phyloP scores from a whole-genome alignment of 2,329 filamentous ascomycete species.

The Ophiocordyceps camponoti-floridani region DNA sequence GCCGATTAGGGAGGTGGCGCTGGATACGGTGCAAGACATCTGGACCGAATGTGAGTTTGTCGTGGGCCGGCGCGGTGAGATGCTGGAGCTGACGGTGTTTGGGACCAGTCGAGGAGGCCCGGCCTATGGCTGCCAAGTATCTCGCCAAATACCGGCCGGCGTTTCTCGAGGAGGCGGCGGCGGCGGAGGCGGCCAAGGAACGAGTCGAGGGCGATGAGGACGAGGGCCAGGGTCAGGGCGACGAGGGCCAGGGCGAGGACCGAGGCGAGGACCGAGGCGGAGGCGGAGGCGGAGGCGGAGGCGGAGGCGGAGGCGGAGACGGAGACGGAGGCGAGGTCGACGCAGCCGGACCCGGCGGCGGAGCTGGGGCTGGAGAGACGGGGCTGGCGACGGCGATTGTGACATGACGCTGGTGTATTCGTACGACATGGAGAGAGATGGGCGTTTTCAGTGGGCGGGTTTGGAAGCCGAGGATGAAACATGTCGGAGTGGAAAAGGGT shows the following conservation, averaged over 20 bases:
- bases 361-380: not conserved
- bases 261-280: constrained; percentile 1
- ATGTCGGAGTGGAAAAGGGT: not conserved
- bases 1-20: constrained; percentile 41
- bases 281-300: constrained; percentile 6
- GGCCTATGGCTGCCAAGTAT: constrained; percentile 44
- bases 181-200: constrained; percentile 3
- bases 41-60: constrained; percentile 45
- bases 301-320: constrained; percentile 6
- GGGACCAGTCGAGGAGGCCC: constrained; percentile 39
- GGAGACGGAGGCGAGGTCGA: constrained; percentile 1
- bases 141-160: constrained; percentile 41
- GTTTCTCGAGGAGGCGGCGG: constrained; percentile 20
- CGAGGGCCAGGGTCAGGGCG: constrained; percentile 7
- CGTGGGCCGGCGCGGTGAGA: not conserved
- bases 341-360: constrained; percentile 7
- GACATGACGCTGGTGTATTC: not conserved
- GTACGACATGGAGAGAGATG: not conserved
- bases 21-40: constrained; percentile 48
- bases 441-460: not conserved
- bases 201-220: constrained; percentile 2
- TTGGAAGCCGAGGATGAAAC: not conserved
- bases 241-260: constrained; percentile 6
- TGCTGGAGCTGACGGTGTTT: constrained; percentile 4
- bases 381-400: not conserved